Conservation (phyloP, 2,329 filamentous ascomycete species). For the Alternaria incomplexa region DNA sequence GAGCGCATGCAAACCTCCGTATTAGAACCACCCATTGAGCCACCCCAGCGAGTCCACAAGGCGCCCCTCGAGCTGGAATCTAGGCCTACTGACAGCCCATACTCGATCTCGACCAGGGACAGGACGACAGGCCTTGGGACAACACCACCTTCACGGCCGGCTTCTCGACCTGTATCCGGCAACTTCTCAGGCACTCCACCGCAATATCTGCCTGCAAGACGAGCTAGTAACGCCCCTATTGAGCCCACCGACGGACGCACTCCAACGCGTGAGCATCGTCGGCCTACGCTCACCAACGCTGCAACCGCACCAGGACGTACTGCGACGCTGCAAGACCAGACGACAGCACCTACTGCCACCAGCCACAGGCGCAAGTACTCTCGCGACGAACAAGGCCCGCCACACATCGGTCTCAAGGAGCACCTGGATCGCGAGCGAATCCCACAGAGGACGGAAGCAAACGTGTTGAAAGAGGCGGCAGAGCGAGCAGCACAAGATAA, state of each 20-base stretch:
- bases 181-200: slow-evolving; percentile 35
- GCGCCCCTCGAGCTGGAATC: slow-evolving; percentile 35
- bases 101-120: slow-evolving; percentile 43
- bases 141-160: slow-evolving; percentile 44
- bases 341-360: slow-evolving; percentile 43
- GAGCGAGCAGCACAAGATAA: slow-evolving; percentile 82
- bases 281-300: slow-evolving; percentile 52
- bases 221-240: slow-evolving; percentile 43
- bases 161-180: slow-evolving; percentile 39
- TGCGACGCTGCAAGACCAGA: slow-evolving; percentile 43
- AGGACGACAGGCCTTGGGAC: slow-evolving; percentile 31
- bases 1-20: slow-evolving; percentile 34
- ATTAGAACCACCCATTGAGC: slow-evolving; percentile 32
- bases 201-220: slow-evolving; percentile 30
- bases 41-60: slow-evolving; percentile 36
- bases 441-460: slow-evolving; percentile 48
- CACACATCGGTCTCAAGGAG: slow-evolving; percentile 57
- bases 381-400: slow-evolving; percentile 52
- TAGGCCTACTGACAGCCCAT: slow-evolving; percentile 35
- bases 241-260: slow-evolving; percentile 43
- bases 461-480: slow-evolving; percentile 54
- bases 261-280: slow-evolving; percentile 49
- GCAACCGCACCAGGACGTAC: slow-evolving; percentile 55
- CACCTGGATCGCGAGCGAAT: slow-evolving; percentile 52
- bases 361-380: slow-evolving; percentile 69